phyloP scores from a whole-genome alignment of 129 eudicot genomes.

The Flaveria linearis region DNA sequence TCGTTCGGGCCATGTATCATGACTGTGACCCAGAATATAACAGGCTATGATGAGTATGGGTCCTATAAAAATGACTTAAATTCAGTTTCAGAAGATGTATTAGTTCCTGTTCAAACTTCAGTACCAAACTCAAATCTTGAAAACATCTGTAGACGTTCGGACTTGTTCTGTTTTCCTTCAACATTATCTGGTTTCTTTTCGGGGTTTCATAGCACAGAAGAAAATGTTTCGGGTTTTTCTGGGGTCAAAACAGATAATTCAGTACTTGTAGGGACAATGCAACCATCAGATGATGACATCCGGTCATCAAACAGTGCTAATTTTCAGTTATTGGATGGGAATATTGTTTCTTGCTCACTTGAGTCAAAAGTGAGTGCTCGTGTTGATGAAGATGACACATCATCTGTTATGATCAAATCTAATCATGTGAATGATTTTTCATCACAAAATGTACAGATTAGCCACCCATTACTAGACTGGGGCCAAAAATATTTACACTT shows the following conservation, averaged over 20 bases:
- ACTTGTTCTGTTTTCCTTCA: slow-evolving; percentile 75
- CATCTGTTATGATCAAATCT: slow-evolving; percentile 40
- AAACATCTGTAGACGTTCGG: slow-evolving; percentile 46
- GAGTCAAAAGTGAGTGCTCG: slow-evolving; percentile 37
- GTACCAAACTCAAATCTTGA: slow-evolving; percentile 40
- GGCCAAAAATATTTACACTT: slow-evolving; percentile 63
- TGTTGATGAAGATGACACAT: slow-evolving; percentile 38
- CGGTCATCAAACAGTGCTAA: slow-evolving; percentile 48
- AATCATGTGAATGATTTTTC: slow-evolving; percentile 47
- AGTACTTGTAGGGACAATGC: slow-evolving; percentile 6
- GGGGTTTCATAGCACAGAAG: slow-evolving; percentile 35
- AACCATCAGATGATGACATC: slow-evolving; percentile 26
- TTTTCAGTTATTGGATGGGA: slow-evolving; percentile 47
- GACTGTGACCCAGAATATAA: slow-evolving; percentile 38
- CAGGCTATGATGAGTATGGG: slow-evolving; percentile 49
- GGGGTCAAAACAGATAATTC: slow-evolving; percentile 36
- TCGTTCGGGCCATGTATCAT: slow-evolving; percentile 50
- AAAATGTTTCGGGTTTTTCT: slow-evolving; percentile 34
- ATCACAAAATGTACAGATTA: slow-evolving; percentile 54
- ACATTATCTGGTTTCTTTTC: slow-evolving; percentile 51
- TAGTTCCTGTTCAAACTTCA: slow-evolving; percentile 28
- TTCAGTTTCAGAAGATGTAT: slow-evolving; percentile 38
- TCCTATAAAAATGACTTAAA: slow-evolving; percentile 31
- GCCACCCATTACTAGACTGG: slow-evolving; percentile 72
- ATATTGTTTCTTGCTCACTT: slow-evolving; percentile 60